These are phyloP conservation scores for Periconia digitata DNA, from an alignment of 2,329 filamentous ascomycete genomes.

Conservation along the genomic window DNA sequence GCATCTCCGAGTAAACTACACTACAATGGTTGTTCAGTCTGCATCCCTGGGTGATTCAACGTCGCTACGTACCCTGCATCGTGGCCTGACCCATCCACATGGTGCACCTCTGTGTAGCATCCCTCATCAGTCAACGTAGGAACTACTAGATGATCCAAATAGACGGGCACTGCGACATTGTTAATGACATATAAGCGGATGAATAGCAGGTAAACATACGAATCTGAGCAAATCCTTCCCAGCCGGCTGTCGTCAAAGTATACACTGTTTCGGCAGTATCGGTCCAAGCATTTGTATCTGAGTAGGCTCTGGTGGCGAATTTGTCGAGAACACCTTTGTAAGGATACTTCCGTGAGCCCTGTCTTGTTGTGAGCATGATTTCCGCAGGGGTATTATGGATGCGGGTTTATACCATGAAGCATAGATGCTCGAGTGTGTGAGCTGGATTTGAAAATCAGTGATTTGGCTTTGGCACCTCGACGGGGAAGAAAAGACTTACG, in stretches of 20 bases:
- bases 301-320: constrained; percentile 89
- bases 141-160: constrained; percentile 89
- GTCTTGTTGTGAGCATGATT: constrained; percentile 61
- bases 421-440: constrained; percentile 56
- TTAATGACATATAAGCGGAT: not conserved
- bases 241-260: constrained; percentile 90
- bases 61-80: constrained; percentile 68
- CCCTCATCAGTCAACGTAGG: constrained; percentile 90
- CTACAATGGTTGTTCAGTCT: constrained; percentile 42
- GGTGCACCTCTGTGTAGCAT: constrained; percentile 94
- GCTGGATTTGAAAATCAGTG: constrained; percentile 30
- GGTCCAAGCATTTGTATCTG: constrained; percentile 94
- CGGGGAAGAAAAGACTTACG: constrained; percentile 43
- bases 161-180: constrained; percentile 69
- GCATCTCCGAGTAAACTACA: constrained; percentile 99
- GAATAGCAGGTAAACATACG: constrained; percentile 11
- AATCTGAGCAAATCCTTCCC: constrained; percentile 95
- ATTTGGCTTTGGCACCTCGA: not conserved
- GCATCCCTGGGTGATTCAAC: not conserved
- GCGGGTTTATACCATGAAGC: constrained; percentile 47
- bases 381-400: not conserved
- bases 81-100: constrained; percentile 88
- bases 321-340: constrained; percentile 97
- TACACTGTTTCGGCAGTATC: constrained; percentile 96
- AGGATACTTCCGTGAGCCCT: constrained; percentile 87